Evolutionary conservation across 2,329 filamentous ascomycete species (phyloP), one percentile per base, ranked within the genome.

Genomic region (Cadophora sp.): DNA sequence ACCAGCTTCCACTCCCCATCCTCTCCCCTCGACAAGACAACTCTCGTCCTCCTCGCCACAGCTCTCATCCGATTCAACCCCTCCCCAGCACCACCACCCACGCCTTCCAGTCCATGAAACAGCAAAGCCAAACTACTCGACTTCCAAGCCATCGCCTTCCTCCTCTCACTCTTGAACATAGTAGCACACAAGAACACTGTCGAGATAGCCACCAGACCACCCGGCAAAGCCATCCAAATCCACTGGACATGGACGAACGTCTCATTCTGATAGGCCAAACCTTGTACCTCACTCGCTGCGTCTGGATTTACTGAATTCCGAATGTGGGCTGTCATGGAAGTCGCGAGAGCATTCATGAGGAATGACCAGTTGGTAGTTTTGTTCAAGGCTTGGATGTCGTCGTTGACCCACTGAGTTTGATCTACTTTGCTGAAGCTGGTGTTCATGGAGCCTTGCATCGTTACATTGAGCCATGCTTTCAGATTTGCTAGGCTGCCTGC

Each of bases 1-100:
- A 59, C 60, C 48, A 68, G 62, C 31, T 62, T 68, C 66, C 62
- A 64, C 19, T 68, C 61, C n/a, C 66, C 62, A 48, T 64, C 58
- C 31, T 56, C 31, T 3, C 66, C 46, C 26, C 58, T 53, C 11
- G 24, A 61, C 55, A 68, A 22, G n/a, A 68, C 48, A 16, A 65
- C 55, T 9, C 55, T 61, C 26, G 66, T 64, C n/a, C 29, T 62
- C 34, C 56, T 65, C 5, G 60, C 53, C n/a, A n/a, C 19, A 22
- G 6, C 43, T n/a, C 4, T 48, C 43, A 48, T 48, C n/a, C 12
- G 19, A 22, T 48, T 22, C 43, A 61, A 16, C 22, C 60, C 65
- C 31, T 59, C 65, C 24, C 65, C 61, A 26, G 53, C 46, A 26
- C 46, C 53, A 19, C 8, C 50, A 14, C 60, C 46, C 7, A 67